phyloP scores from a whole-genome alignment of 2,329 filamentous ascomycete species.

The Sclerotinia glacialis region DNA sequence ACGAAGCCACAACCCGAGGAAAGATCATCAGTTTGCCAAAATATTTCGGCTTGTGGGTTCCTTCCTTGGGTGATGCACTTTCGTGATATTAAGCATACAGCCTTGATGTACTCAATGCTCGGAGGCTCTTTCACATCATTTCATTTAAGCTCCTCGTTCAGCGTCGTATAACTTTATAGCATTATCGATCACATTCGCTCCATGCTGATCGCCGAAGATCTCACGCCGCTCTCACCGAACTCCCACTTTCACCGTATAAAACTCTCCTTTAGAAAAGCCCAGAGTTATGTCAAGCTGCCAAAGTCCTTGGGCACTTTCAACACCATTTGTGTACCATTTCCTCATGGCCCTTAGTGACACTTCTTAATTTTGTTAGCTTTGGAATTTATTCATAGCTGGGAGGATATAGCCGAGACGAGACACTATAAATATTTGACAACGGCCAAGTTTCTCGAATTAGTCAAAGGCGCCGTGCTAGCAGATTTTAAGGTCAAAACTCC shows the following conservation, averaged over 20 bases:
- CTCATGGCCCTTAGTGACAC: not conserved
- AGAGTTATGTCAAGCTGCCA: not conserved
- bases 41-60: not conserved
- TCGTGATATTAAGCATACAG: not conserved
- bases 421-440: slow-evolving; percentile 12
- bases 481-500: not conserved
- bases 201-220: not conserved
- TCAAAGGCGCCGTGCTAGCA: not conserved
- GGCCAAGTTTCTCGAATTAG: not conserved
- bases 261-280: not conserved
- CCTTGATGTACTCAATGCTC: not conserved
- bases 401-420: not conserved
- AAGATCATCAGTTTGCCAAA: not conserved
- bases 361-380: not conserved
- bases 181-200: not conserved
- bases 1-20: not conserved
- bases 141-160: not conserved
- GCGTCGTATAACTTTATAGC: not conserved
- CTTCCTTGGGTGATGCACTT: not conserved
- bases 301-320: not conserved
- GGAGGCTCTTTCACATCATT: not conserved
- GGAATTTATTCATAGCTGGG: not conserved
- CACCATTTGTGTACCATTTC: not conserved
- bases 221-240: not conserved
- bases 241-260: not conserved